phyloP scores from a whole-genome alignment of 2,329 filamentous ascomycete genomes.

The Pezicula neosporulosa region DNA sequence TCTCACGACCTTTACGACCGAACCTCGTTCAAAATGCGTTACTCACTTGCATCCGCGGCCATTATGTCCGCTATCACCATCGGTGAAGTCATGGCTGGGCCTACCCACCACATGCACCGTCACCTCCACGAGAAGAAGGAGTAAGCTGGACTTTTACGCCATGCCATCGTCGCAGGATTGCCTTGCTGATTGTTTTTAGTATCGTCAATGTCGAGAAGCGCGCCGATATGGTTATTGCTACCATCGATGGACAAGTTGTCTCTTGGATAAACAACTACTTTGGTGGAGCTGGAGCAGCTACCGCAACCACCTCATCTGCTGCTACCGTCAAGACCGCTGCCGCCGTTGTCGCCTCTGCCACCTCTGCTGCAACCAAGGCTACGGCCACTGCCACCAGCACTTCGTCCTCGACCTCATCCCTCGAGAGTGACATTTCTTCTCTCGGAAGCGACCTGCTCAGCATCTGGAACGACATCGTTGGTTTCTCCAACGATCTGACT shows the following conservation, averaged over 20 bases:
- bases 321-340: not conserved
- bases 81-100: slow-evolving; percentile 25
- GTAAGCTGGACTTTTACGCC: slow-evolving; percentile 14
- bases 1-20: not conserved
- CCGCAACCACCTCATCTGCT: slow-evolving; percentile 3
- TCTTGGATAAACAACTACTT: slow-evolving; percentile 22
- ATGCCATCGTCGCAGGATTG: too few relatives aligned
- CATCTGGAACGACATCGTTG: slow-evolving; percentile 16
- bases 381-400: slow-evolving; percentile 2
- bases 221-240: not conserved
- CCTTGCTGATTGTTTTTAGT: not conserved
- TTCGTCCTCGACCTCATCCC: not conserved
- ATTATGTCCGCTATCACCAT: slow-evolving; percentile 25
- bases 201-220: not conserved
- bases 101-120: slow-evolving; percentile 25
- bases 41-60: slow-evolving; percentile 21
- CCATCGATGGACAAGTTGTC: slow-evolving; percentile 17
- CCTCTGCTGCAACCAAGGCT: not conserved
- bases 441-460: too few relatives aligned
- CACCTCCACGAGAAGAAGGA: slow-evolving; percentile 25
- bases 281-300: slow-evolving; percentile 14
- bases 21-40: slow-evolving; percentile 23
- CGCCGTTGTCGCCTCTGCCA: not conserved
- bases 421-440: slow-evolving; percentile 1
- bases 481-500: slow-evolving; percentile 17